These are phyloP conservation scores for Cytospora schulzeri DNA, from an alignment of 2,329 filamentous ascomycete species.

Conservation along the genomic window DNA sequence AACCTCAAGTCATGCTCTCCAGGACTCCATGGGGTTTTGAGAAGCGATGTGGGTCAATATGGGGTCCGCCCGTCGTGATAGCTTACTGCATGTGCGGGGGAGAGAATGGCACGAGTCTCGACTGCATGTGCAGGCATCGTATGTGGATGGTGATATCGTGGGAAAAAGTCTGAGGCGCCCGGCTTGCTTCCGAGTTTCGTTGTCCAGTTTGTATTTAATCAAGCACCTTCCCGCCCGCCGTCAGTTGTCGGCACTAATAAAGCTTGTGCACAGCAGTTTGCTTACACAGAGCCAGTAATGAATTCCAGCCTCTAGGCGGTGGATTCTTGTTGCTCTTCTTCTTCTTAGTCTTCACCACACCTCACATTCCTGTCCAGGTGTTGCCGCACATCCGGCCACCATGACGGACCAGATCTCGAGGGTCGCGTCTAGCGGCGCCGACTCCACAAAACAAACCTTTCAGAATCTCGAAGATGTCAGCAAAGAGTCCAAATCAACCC, in stretches of 20 bases:
- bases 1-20: slow-evolving; percentile 9
- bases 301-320: not conserved
- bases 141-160: not conserved
- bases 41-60: slow-evolving; percentile 11
- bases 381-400: slow-evolving; percentile 1
- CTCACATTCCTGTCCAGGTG: not conserved
- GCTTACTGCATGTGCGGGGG: slow-evolving; percentile 9
- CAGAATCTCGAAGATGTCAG: slow-evolving; percentile 14
- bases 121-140: slow-evolving; percentile 1
- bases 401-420: slow-evolving; percentile 28
- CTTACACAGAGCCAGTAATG: not conserved
- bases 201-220: not conserved
- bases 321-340: not conserved
- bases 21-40: slow-evolving; percentile 11
- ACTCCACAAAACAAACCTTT: slow-evolving; percentile 20
- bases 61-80: not conserved
- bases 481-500: slow-evolving; percentile 10
- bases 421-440: slow-evolving; percentile 6
- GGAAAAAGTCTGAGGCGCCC: not conserved
- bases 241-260: not conserved
- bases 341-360: not conserved
- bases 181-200: not conserved
- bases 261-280: not conserved
- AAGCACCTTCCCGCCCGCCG: not conserved
- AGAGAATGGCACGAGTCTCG: not conserved